These are phyloP conservation scores for Aegilops tauschii DNA, from an alignment of 176 grass and related monocot species.

Conservation along the genomic window DNA sequence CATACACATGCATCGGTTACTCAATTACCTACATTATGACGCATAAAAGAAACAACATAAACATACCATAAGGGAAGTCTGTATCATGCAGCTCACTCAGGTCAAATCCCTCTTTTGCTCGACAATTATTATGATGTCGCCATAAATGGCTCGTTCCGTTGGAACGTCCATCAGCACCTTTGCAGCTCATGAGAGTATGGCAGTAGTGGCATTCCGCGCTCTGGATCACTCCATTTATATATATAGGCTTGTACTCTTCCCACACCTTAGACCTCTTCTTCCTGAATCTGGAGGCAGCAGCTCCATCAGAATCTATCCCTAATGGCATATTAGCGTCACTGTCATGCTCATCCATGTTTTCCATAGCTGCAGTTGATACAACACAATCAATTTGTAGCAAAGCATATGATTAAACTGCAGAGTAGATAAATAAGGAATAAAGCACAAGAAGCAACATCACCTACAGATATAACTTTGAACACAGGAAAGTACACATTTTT, in stretches of 20 bases:
- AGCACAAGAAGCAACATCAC: neutral
- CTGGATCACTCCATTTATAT: conserved; percentile 36
- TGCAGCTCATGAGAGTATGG: conserved; percentile 48
- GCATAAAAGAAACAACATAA: neutral
- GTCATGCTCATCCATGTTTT: conserved; percentile 41
- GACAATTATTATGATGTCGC: conserved; percentile 55
- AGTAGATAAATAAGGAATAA: neutral
- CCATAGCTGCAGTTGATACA: conserved; percentile 31
- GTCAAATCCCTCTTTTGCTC: conserved; percentile 29
- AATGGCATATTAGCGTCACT: conserved; percentile 26
- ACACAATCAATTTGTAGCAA: neutral
- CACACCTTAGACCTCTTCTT: conserved; percentile 56
- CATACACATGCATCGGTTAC: neutral
- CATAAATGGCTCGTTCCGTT: conserved; percentile 58
- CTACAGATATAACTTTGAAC: neutral
- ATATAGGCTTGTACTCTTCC: conserved; percentile 46
- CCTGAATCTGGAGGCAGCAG: neutral
- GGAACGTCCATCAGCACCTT: conserved; percentile 43
- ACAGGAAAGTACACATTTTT: neutral
- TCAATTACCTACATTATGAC: neutral
- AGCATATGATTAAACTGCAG: neutral
- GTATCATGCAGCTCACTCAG: conserved; percentile 5
- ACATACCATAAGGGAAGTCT: conserved; percentile 28
- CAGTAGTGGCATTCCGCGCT: conserved; percentile 47
- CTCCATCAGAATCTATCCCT: conserved; percentile 15